Base-by-base conservation (phyloP, 2,329 filamentous ascomycete species). In the Fusarium papillatum region DNA sequence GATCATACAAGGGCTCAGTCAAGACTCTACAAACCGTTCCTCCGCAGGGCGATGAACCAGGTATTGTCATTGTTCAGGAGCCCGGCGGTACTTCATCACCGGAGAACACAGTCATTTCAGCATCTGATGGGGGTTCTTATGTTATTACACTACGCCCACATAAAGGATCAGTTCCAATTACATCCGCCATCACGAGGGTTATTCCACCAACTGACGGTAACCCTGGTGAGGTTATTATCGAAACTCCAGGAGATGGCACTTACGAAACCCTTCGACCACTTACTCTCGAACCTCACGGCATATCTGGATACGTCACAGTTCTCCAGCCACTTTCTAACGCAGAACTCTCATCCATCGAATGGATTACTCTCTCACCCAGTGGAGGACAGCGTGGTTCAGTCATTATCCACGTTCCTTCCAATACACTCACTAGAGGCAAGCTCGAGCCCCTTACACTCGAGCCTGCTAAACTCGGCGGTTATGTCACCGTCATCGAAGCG, bases 1-100 rank as follows among this genome's bases (percentile, higher is more conserved):
- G 64, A n/a, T 66, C 66, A 16, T 77, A 78, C 36, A 64, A 67
- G 59, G 77, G 77, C 7, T 71, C 70, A n/a, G 64, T 72, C 3
- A 71, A 73, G n/a, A 69, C 75, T 2, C 31, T 74, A 5, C 72
- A 79, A 22, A 79, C 78, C 1, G 77, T 79, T 13, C 72, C 72
- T 4, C 70, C 77, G 0, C 74, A 73, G 9, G 71, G 70, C 0
- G 71, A 76, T 19, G 77, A 78, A 9, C 70, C 69, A 1, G 78
- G 76, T 7, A 57, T 77, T 16, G 65, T 78, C 7, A 76, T 79
- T 10, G 66, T 78, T 4, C 76, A 77, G 39, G 66, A 77, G 3
- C 78, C 77, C 0, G 70, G 69, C 16, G 72, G 69, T 4, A 63
- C 74, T 11, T 70, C 67, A 24, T 66, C 69, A 31, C 70, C 73